Evolutionary conservation across 768 basidiomycete species (phyloP), one percentile per base, ranked within the genome.

Genomic region (Tylopilus subfusipes): DNA sequence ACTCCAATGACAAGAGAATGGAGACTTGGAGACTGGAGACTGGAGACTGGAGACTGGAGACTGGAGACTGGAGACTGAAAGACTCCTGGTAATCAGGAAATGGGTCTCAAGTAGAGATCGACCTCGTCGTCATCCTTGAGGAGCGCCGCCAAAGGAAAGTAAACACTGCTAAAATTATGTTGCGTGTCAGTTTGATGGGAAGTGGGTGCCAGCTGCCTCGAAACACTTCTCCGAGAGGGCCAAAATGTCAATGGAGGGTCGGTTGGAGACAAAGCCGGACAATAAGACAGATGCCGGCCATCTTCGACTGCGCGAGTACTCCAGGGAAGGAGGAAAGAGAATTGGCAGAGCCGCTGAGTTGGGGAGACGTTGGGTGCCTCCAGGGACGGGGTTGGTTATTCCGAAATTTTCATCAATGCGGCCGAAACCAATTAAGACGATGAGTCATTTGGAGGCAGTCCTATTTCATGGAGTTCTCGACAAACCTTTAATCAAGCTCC

Each of bases 221-320:
- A 11, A 22, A 19, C 29, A 11, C 18, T 33, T 13, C 45, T 10
- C 2, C 1, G 21, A 47, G 29, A 1, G 16, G 4, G 27, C 22
- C 45, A 39, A 16, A 16, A 30, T n/a, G 16, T 18, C 18, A 22
- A 19, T 33, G 57, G 46, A 59, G 57, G n/a, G 34, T 39, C 46
- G 42, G 57, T 2, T 33, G 34, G 21, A 38, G 51, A 27, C 22
- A 27, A 12, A 16, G 8, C n/a, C n/a, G n/a, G n/a, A 36, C 7
- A 13, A 42, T 14, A 7, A 44, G 25, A 42, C 31, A 40, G 14
- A n/a, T n/a, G n/a, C 19, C 19, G 8, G 21, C 43, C 3, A 21
- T 36, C 10, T 14, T 39, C n/a, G 10, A 25, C 29, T 42, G 13
- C 16, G 30, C n/a, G n/a, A 18, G 31, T 9, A 12, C 43, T 58